A percentile compares a stretch with the other conserved stretches of the same genome.
Evolutionary conservation across 164 flowering plant species (phyloP).

Genomic region (Stephania yunnanensis): DNA sequence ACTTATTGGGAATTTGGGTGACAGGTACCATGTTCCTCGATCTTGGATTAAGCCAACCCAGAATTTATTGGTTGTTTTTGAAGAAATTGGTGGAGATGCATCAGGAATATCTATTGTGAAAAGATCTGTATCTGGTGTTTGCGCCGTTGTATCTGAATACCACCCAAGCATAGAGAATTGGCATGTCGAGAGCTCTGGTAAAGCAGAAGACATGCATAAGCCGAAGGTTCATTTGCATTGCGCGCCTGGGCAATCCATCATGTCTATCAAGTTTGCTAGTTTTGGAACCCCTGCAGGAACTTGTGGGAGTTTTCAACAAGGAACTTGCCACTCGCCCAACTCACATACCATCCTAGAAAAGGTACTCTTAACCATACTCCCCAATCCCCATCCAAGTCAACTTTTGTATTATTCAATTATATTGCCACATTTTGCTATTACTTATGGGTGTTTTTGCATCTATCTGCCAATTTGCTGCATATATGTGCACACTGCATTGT

Average conservation of each 20-base stretch:
- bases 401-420: neutral
- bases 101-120: conserved; percentile 60
- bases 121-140: conserved; percentile 64
- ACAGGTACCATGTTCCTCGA: conserved; percentile 95
- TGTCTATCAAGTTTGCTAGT: conserved; percentile 95
- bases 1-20: neutral
- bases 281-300: conserved; percentile 95
- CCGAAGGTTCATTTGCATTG: conserved; percentile 84
- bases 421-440: neutral
- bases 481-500: too few relatives aligned
- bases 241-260: conserved; percentile 59
- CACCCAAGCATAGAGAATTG: conserved; percentile 79
- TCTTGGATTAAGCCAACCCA: conserved; percentile 87
- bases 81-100: conserved; percentile 91
- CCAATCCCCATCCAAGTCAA: neutral
- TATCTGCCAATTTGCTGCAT: too few relatives aligned
- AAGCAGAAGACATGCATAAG: conserved; percentile 47
- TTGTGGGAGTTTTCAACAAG: conserved; percentile 85
- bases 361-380: conserved; percentile 29
- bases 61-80: conserved; percentile 79
- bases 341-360: conserved; percentile 58
- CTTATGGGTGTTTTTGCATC: neutral
- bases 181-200: conserved; percentile 70
- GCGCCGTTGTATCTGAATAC: conserved; percentile 79
- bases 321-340: conserved; percentile 81